Percentiles rank a stretch among this genome's conserved stretches.
phyloP scores from a whole-genome alignment of 2,329 filamentous ascomycete genomes.

The Didymellaceae sp. region DNA sequence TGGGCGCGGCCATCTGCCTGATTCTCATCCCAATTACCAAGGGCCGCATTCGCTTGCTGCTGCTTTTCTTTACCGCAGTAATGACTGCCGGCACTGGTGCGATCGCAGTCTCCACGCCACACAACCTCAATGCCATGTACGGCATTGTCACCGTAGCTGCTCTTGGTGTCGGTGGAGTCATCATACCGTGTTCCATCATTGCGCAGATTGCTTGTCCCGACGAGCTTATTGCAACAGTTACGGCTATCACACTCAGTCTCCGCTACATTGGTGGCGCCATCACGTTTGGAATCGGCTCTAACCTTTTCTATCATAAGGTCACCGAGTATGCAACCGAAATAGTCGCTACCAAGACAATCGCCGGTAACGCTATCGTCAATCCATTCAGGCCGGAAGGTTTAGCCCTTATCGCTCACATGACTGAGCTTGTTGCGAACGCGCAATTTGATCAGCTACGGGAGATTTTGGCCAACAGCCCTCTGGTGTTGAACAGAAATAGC shows the following conservation, averaged over 20 bases:
- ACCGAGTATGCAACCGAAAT: constrained; percentile 27
- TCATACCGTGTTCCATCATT: constrained; percentile 72
- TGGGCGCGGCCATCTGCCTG: constrained; percentile 66
- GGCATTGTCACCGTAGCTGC: constrained; percentile 66
- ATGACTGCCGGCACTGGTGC: constrained; percentile 71
- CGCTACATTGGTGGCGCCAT: constrained; percentile 72
- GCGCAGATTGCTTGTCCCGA: constrained; percentile 73
- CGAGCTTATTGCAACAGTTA: constrained; percentile 72
- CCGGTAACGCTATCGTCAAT: constrained; percentile 55
- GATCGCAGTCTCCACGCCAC: constrained; percentile 56
- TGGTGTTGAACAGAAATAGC: constrained; percentile 54
- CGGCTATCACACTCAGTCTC: constrained; percentile 72
- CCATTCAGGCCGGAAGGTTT: constrained; percentile 46
- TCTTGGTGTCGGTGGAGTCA: constrained; percentile 70
- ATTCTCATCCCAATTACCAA: constrained; percentile 63
- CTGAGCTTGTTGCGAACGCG: constrained; percentile 51
- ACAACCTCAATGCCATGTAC: constrained; percentile 64
- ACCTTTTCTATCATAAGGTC: constrained; percentile 41
- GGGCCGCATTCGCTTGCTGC: constrained; percentile 65
- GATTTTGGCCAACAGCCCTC: constrained; percentile 54
- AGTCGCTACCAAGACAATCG: constrained; percentile 52
- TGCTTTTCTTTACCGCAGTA: constrained; percentile 64
- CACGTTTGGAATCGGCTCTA: constrained; percentile 62
- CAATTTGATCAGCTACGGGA: constrained; percentile 46
- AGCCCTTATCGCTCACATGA: constrained; percentile 56